Conservation (phyloP, 1,284 basidiomycete species). For the Neolentinus lepideus region DNA sequence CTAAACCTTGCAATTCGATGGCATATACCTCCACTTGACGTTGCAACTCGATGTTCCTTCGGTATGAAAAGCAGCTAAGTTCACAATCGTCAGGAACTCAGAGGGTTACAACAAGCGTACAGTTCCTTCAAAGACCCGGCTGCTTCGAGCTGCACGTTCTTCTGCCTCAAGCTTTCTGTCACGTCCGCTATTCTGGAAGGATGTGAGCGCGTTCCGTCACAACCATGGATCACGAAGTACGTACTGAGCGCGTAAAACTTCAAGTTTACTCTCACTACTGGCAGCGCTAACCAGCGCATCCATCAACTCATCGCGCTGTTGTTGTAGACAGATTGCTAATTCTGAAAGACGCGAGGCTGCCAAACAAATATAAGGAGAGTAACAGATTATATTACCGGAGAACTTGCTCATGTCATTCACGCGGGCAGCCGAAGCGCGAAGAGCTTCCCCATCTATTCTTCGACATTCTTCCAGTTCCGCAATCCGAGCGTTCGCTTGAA, state of each 20-base stretch:
- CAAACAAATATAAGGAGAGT: conserved; percentile 11
- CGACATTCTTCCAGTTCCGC: conserved; percentile 20
- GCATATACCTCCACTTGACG: not conserved
- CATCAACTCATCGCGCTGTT: conserved; percentile 2
- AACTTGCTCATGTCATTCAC: conserved; percentile 15
- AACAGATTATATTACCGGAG: conserved; percentile 7
- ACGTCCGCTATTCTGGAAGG: not conserved
- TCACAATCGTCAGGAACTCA: not conserved
- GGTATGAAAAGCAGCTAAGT: not conserved
- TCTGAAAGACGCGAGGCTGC: conserved; percentile 10
- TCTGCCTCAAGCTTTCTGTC: not conserved
- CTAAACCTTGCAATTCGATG: not conserved
- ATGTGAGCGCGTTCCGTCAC: too few relatives aligned
- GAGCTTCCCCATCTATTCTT: conserved; percentile 16
- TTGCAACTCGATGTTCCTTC: not conserved
- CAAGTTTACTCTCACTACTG: conserved; percentile 14
- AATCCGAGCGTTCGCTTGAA: conserved; percentile 23
- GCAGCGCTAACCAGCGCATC: conserved; percentile 13
- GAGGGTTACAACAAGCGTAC: not conserved
- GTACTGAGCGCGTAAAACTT: conserved; percentile 16
- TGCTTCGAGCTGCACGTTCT: not conserved
- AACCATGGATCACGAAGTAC: not conserved
- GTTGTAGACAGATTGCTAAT: conserved; percentile 5
- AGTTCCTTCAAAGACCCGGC: not conserved
- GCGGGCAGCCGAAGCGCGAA: conserved; percentile 13